Evolutionary conservation across 1,284 basidiomycete genomes (phyloP).

Genomic region (Sporisorium iseilematis-ciliati): DNA sequence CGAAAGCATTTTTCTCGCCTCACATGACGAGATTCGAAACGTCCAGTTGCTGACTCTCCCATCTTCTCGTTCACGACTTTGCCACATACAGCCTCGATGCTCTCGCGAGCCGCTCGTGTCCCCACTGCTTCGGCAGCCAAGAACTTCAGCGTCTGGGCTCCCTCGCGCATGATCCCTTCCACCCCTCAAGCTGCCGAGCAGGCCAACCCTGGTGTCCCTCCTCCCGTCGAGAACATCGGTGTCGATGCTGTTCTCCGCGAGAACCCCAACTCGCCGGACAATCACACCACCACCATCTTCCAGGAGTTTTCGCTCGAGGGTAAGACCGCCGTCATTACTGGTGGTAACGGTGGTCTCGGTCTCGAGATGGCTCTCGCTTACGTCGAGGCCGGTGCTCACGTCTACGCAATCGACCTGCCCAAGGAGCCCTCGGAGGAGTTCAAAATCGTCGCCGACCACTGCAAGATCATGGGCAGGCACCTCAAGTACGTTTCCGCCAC

Average conservation of each 20-base stretch:
- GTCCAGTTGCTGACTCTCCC: constrained; percentile 5
- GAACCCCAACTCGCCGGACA: constrained; percentile 59
- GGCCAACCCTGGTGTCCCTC: constrained; percentile 65
- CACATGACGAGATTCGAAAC: not conserved
- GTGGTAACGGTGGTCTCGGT: constrained; percentile 82
- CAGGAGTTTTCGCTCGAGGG: constrained; percentile 81
- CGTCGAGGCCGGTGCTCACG: constrained; percentile 81
- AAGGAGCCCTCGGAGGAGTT: constrained; percentile 78
- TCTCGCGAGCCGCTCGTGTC: constrained; percentile 40
- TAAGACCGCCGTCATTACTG: constrained; percentile 76
- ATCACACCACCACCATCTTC: constrained; percentile 72
- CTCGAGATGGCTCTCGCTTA: constrained; percentile 83
- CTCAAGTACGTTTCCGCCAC: constrained; percentile 70
- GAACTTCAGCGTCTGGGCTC: constrained; percentile 49
- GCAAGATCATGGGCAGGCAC: constrained; percentile 76
- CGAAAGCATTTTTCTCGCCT: not conserved
- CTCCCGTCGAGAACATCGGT: constrained; percentile 67
- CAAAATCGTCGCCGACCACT: constrained; percentile 70
- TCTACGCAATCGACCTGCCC: constrained; percentile 83
- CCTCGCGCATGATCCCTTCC: constrained; percentile 43
- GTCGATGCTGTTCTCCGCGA: constrained; percentile 65
- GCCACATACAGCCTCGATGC: constrained; percentile 37
- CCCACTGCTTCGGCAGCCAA: constrained; percentile 35
- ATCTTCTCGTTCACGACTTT: not conserved
- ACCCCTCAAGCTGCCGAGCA: constrained; percentile 46